These are phyloP conservation scores for Eutrema yunnanense DNA, from an alignment of 345 rosid species.

Conservation along the genomic window DNA sequence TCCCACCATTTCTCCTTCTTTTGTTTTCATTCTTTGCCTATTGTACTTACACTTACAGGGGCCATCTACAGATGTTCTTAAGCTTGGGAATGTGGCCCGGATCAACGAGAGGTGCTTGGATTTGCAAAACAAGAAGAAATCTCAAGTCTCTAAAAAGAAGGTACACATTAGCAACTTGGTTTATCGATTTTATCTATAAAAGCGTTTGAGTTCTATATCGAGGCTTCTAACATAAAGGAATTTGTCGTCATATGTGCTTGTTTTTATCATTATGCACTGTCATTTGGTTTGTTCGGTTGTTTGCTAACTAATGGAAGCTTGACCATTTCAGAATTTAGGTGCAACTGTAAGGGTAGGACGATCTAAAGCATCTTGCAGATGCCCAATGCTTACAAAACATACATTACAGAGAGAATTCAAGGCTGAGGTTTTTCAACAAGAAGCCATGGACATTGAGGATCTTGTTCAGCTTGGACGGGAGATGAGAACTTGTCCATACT, in stretches of 20 bases:
- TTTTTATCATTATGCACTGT: too few relatives aligned
- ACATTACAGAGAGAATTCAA: slow-evolving; percentile 57
- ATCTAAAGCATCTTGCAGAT: slow-evolving; percentile 60
- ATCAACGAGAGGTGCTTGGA: slow-evolving; percentile 89
- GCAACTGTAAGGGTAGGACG: slow-evolving; percentile 40
- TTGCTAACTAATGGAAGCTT: slow-evolving; percentile 16
- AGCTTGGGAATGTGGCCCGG: slow-evolving; percentile 49
- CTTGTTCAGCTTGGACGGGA: slow-evolving; percentile 67
- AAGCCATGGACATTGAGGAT: slow-evolving; percentile 85
- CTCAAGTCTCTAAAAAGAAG: slow-evolving; percentile 57
- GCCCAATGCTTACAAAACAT: slow-evolving; percentile 79
- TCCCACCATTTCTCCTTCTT: neutral
- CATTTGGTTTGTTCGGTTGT: too few relatives aligned
- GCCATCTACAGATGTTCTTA: slow-evolving; percentile 54
- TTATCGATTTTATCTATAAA: neutral
- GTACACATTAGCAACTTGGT: slow-evolving; percentile 30
- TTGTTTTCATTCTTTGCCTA: neutral
- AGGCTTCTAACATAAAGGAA: neutral
- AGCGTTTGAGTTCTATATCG: neutral
- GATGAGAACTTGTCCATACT: slow-evolving; percentile 84
- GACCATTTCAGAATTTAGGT: slow-evolving; percentile 47
- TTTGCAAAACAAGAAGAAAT: slow-evolving; percentile 63
- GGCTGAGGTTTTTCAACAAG: slow-evolving; percentile 45
- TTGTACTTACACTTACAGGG: slow-evolving; percentile 7
- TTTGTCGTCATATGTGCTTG: too few relatives aligned